These are phyloP conservation scores for Chrysoporthe puriensis DNA, from an alignment of 2,329 filamentous ascomycete genomes.

Conservation along the genomic window DNA sequence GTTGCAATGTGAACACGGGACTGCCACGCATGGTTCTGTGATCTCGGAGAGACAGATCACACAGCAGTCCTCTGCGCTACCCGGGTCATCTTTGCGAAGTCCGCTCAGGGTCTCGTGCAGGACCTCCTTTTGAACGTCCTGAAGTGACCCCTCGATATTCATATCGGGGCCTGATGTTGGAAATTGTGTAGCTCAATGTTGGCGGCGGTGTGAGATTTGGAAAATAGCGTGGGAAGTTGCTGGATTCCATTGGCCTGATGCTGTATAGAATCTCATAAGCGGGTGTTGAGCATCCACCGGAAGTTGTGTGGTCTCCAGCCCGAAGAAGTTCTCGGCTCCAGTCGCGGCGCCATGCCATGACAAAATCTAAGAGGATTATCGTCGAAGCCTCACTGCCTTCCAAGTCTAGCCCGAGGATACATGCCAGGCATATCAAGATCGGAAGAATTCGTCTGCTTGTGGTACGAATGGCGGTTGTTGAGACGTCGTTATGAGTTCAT, in stretches of 20 bases:
- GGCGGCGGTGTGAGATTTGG: neutral
- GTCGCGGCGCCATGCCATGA: neutral
- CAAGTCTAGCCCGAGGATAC: neutral
- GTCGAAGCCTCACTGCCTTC: neutral
- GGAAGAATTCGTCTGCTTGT: neutral
- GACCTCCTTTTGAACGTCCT: conserved; percentile 46
- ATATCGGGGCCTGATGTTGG: neutral
- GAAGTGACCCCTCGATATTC: conserved; percentile 14
- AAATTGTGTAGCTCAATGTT: neutral
- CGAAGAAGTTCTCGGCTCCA: neutral
- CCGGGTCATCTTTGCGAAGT: conserved; percentile 33
- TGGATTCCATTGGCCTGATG: neutral
- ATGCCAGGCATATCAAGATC: neutral
- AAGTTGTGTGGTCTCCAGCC: neutral
- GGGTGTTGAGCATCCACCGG: neutral
- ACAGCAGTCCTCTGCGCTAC: conserved; percentile 55
- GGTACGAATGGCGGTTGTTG: neutral
- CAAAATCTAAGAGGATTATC: neutral
- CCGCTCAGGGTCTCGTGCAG: conserved; percentile 51
- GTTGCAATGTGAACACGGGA: conserved; percentile 77
- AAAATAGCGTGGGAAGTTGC: neutral
- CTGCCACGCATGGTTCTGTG: conserved; percentile 70
- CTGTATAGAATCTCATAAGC: neutral
- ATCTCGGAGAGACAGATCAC: conserved; percentile 85
- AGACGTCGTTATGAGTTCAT: neutral